phyloP scores from a whole-genome alignment of 305 asterid genomes.

The Solanum hybrid region DNA sequence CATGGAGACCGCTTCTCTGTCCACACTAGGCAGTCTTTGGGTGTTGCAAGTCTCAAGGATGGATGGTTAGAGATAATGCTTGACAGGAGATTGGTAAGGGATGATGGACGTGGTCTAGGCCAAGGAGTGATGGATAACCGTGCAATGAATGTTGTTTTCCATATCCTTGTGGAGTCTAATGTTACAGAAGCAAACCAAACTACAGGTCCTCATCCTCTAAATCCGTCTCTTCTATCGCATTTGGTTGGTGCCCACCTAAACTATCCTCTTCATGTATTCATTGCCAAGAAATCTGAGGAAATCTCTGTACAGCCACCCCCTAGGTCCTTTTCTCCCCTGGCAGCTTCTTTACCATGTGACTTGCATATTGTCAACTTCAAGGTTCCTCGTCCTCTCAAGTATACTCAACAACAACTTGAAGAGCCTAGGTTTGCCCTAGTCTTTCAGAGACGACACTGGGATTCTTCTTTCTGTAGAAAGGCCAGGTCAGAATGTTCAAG shows the following conservation, averaged over 20 bases:
- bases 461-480: conserved; percentile 57
- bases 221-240: conserved; percentile 94
- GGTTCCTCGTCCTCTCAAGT: conserved; percentile 76
- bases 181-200: conserved; percentile 37
- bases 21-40: conserved; percentile 79
- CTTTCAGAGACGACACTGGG: conserved; percentile 70
- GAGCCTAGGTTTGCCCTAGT: conserved; percentile 56
- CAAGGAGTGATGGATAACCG: conserved; percentile 95
- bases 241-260: conserved; percentile 73
- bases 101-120: conserved; percentile 95
- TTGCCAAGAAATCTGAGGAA: conserved; percentile 72
- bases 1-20: conserved; percentile 72
- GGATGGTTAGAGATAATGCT: conserved; percentile 96
- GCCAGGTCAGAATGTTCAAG: conserved; percentile 68
- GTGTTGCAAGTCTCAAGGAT: conserved; percentile 75
- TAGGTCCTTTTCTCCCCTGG: conserved; percentile 73
- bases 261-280: conserved; percentile 63
- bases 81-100: conserved; percentile 69
- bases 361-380: conserved; percentile 74
- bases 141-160: conserved; percentile 78
- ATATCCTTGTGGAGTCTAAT: conserved; percentile 63
- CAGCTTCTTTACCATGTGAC: conserved; percentile 78
- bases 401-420: conserved; percentile 49
- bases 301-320: conserved; percentile 95
- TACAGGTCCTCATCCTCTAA: conserved; percentile 37